Base-by-base conservation (phyloP, 768 basidiomycete species). In the Agrocybe pediades region DNA sequence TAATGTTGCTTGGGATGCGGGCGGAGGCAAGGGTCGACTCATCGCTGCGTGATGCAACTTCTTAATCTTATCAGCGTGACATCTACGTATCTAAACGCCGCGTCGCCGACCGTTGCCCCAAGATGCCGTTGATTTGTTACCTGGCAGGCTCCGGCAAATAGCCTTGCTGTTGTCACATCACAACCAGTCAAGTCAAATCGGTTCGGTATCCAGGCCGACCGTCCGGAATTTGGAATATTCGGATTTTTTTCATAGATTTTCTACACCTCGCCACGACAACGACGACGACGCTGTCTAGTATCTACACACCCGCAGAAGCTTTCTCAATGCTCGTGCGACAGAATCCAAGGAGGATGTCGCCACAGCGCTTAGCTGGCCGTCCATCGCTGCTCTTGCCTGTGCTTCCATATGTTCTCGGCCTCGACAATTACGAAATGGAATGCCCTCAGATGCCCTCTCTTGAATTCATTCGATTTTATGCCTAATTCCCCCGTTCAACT, bases 171-270 rank as follows among this genome's bases (percentile, higher is more conserved):
- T 13, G 33, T 36, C 33, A 36, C 33, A n/a, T 36, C 33, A 36
- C 33, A 13, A 36, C 33, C 6, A 11, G 33, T n/a, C n/a, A n/a
- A n/a, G 29, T 36, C 11, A n/a, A 36, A 15, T 56, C 15, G 54
- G 58, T 57, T 62, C 50, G 59, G 51, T 54, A 55, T 42, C 27
- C 33, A 24, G 41, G 48, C 47, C 49, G 44, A 52, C 51, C 36
- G 19, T 25, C 41, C 17, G 40, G 26, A 19, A 17, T 4, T 29
- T 29, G 16, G 15, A n/a, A 25, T 6, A 15, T 29, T 9, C n/a
- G n/a, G n/a, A 24, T 26, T 45, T 45, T 45, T 45, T 9, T 15
- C 20, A 40, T 49, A 24, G 3, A 33, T 45, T 55, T 55, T 44
- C 48, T 24, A 11, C 41, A 3, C 17, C 16, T 29, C 25, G 17